Conservation (phyloP, 305 asterid genomes). For the Fraxinus xanthoxyloides region DNA sequence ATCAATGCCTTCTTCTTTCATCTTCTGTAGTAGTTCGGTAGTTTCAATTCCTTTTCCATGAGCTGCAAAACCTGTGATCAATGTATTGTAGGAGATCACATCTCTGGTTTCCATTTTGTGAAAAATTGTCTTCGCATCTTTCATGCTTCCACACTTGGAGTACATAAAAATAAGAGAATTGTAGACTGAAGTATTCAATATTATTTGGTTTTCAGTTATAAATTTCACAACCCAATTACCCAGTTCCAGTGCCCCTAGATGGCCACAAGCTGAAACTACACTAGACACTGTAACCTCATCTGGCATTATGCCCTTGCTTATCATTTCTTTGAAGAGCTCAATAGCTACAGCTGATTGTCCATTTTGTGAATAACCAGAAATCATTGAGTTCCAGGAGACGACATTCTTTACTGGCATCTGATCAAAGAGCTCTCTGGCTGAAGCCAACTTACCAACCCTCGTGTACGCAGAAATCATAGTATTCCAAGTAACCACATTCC, state of each 20-base stretch:
- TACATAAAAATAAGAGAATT: conserved; percentile 73
- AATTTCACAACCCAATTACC: conserved; percentile 50
- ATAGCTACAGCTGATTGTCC: conserved; percentile 63
- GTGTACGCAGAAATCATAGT: conserved; percentile 65
- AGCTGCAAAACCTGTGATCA: conserved; percentile 69
- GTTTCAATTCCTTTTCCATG: conserved; percentile 61
- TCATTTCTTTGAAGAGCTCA: conserved; percentile 57
- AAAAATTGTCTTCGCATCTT: conserved; percentile 46
- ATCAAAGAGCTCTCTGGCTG: conserved; percentile 58
- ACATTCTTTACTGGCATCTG: conserved; percentile 54
- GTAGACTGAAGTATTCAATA: conserved; percentile 41
- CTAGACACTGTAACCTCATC: conserved; percentile 63
- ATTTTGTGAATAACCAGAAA: conserved; percentile 71
- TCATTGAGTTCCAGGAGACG: conserved; percentile 74
- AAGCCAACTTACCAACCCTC: conserved; percentile 52
- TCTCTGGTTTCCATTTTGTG: conserved; percentile 53
- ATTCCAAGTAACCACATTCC: conserved; percentile 65
- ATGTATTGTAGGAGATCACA: conserved; percentile 60
- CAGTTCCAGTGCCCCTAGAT: conserved; percentile 67
- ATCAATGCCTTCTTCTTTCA: conserved; percentile 48
- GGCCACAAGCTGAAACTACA: conserved; percentile 77
- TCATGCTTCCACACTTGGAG: conserved; percentile 75
- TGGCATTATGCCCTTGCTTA: conserved; percentile 32
- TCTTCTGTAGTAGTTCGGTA: conserved; percentile 43
- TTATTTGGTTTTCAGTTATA: conserved; percentile 34